Base-by-base conservation (phyloP, 2,329 filamentous ascomycete species). In the Colletotrichum musae region DNA sequence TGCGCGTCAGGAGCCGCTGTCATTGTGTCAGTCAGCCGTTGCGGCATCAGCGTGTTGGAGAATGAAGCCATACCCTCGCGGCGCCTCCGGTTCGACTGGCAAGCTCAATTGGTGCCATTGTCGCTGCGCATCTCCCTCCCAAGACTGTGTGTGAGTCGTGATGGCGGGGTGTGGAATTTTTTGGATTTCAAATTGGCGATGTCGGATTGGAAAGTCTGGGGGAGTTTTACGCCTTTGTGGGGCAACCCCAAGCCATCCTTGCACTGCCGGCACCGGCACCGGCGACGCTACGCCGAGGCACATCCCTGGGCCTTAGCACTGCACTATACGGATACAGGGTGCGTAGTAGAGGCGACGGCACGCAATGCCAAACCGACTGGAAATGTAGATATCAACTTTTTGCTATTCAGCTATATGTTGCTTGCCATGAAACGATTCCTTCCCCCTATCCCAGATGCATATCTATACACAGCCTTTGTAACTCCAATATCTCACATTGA, bases 41-140 rank as follows among this genome's bases (percentile, higher is more conserved):
- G 45, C 48, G 60, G 21, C 58, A 50, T 13, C 43, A 39, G 24
- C 50, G 7, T 28, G 16, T 68, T 13, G 16, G 4, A 1, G 6
- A 43, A 48, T 13, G 18, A 6, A 16, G 47, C 51, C 75, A 63
- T 78, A 87, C 85, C 79, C 80, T 81, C 76, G 85, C 81, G 75
- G 82, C 80, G 73, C 80, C 81, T 76, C 84, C 82, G 71, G 84
- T 84, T 74, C 84, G 83, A 74, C 82, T 81, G 73, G 82, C 84
- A 73, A 86, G 79, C 77, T 85, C 80, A 79, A 87, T 85, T 80
- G 85, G 79, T 77, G 84, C 83, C 85, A 87, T 87, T 64, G 60
- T 80, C 71, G 58, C 65, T 59, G 58, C 63, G 51, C 70, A 61
- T 45, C 52, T 70, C 67, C 58, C 67, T 67, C 59, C 47, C 53